Evolutionary conservation across 805 yeast species (phyloP).

Genomic region (Metschnikowia shivogae): DNA sequence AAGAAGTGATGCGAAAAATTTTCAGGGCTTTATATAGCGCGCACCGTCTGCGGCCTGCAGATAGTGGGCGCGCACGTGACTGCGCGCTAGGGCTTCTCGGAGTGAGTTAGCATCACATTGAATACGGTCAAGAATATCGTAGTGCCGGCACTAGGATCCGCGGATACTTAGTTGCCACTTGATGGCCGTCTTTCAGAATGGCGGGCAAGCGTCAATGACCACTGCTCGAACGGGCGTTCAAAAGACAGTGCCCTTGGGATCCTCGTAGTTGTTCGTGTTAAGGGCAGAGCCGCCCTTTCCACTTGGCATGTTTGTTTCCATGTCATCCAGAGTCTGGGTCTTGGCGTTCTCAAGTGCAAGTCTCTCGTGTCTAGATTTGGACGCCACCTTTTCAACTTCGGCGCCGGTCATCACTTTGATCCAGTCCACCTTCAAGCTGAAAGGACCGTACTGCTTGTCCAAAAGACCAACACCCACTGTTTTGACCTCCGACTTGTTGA

Average conservation of each 20-base stretch:
- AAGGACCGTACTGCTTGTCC: constrained; percentile 77
- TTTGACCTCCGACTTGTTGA: constrained; percentile 62
- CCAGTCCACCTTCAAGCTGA: constrained; percentile 63
- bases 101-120: not conserved
- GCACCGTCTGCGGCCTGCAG: not conserved
- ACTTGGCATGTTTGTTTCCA: constrained; percentile 20
- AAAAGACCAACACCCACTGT: constrained; percentile 76
- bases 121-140: not conserved
- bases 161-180: no score
- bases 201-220: no score
- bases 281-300: constrained; percentile 28
- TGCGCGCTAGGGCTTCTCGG: not conserved
- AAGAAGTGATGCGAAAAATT: constrained; percentile 10
- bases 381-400: constrained; percentile 41
- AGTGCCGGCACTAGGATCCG: constrained; percentile 4
- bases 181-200: no score
- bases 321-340: constrained; percentile 9
- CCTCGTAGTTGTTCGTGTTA: constrained; percentile 23
- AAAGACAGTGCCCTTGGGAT: constrained; percentile 33
- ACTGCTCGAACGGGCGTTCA: constrained; percentile 8
- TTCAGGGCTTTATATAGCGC: constrained; percentile 2
- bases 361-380: constrained; percentile 28
- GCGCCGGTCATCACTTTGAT: constrained; percentile 63
- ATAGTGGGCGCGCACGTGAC: not conserved
- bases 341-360: constrained; percentile 14